These are phyloP conservation scores for Teratosphaeria zuluensis DNA, from an alignment of 2,329 filamentous ascomycete genomes.

Conservation along the genomic window DNA sequence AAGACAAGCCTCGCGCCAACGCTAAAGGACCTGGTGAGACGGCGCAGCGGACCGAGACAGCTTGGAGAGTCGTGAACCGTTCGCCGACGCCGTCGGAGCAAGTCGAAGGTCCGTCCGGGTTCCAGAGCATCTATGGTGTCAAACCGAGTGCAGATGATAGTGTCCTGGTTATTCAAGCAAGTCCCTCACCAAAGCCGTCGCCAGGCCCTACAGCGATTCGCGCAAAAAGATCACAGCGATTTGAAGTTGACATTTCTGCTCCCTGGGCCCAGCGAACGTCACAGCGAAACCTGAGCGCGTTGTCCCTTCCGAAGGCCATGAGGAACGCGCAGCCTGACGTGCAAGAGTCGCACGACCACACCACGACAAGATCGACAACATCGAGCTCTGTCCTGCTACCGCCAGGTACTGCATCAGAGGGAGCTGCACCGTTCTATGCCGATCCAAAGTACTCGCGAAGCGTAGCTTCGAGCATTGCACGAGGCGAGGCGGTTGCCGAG, in stretches of 20 bases:
- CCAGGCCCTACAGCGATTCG: not conserved
- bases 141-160: not conserved
- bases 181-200: not conserved
- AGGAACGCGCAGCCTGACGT: not conserved
- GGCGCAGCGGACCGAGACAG: not conserved
- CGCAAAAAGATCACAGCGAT: not conserved
- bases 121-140: not conserved
- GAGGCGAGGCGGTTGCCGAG: slow-evolving; percentile 1
- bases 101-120: not conserved
- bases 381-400: not conserved
- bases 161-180: not conserved
- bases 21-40: not conserved
- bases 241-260: not conserved
- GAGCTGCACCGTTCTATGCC: not conserved
- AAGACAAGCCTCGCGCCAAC: not conserved
- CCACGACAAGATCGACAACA: not conserved
- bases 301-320: not conserved
- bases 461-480: slow-evolving; percentile 1
- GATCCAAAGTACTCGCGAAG: not conserved
- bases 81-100: not conserved
- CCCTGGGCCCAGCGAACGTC: not conserved
- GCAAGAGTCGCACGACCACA: not conserved
- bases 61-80: not conserved
- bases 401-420: not conserved
- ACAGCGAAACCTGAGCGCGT: not conserved